Base-by-base conservation (phyloP, 2,329 filamentous ascomycete species). In the Nothopassalora personata region DNA sequence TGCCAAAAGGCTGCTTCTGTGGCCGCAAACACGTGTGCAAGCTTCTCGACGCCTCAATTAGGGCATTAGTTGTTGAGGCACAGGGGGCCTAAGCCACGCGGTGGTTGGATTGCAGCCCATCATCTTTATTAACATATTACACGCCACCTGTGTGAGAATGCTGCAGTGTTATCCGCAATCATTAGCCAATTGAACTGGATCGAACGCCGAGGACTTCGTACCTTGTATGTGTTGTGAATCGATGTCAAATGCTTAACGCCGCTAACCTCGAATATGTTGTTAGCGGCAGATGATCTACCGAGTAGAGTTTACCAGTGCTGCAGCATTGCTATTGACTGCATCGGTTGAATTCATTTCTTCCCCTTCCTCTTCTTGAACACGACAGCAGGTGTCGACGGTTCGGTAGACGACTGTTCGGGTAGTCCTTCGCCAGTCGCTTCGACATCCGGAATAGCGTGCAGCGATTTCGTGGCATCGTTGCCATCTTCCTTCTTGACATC, bases 341-440 rank as follows among this genome's bases (percentile, higher is more conserved):
- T 49, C 9, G 46, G 19, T 27, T 28, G 10, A 49, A 15, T 34
- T 73, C 71, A 73, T 56, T 66, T 71, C 65, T 73, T 73, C 19
- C 66, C 64, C 70, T 91, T 93, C 56, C 89, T 79, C 76, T 91
- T 92, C 76, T 92, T 93, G 75, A 93, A 94, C 3, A 91, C 77
- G 1, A 91, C 81, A 0, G 82, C 79, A 6, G 75, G 73, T 34
- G 31, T 34, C 2, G 81, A 78, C 10, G 71, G 71, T 49, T 64
- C 64, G 39, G 66, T 66, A 5, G 66, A 60, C 28, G 66, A 67
- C 62, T 71, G 59, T 34, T 64, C 61, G 11, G 59, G 53, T 13
- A 47, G 13, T 13, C 33, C 48, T 8, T 11, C 28, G 10, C 15
- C 30, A 10, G 58, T 46, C 18, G 36, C 46, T 54, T 61, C 56